Percentiles rank a stretch among this genome's conserved stretches.
Evolutionary conservation across 1,139 yeast genomes (phyloP).

Genomic region (Debaryomyces coudertii): DNA sequence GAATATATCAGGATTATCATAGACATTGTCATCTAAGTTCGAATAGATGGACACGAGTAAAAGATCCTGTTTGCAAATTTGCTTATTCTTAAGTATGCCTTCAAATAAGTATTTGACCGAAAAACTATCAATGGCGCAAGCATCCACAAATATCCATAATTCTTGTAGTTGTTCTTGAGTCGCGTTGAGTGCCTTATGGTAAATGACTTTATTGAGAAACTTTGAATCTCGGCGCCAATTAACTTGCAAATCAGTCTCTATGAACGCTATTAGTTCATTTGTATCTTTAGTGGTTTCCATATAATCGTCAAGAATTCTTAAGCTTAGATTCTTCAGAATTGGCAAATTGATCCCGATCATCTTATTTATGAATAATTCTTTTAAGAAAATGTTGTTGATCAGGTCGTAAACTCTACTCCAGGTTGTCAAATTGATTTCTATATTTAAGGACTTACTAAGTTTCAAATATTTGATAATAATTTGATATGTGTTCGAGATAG

Average conservation of each 20-base stretch:
- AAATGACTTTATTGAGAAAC: slow-evolving; percentile 34
- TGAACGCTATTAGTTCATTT: slow-evolving; percentile 33
- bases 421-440: slow-evolving; percentile 40
- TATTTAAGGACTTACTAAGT: slow-evolving; percentile 29
- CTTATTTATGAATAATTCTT: slow-evolving; percentile 39
- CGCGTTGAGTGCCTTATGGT: slow-evolving; percentile 22
- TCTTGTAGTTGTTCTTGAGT: slow-evolving; percentile 17
- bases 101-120: slow-evolving; percentile 20
- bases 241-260: slow-evolving; percentile 36
- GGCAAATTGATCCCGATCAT: slow-evolving; percentile 39
- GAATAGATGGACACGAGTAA: slow-evolving; percentile 23
- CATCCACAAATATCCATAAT: slow-evolving; percentile 15
- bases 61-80: slow-evolving; percentile 14
- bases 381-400: slow-evolving; percentile 39
- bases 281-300: slow-evolving; percentile 30
- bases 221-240: slow-evolving; percentile 37
- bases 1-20: slow-evolving; percentile 18
- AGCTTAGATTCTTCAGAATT: slow-evolving; percentile 32
- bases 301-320: slow-evolving; percentile 42
- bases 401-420: slow-evolving; percentile 45
- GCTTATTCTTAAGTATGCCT: slow-evolving; percentile 16
- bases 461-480: slow-evolving; percentile 36
- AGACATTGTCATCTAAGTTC: slow-evolving; percentile 10
- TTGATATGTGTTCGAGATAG: slow-evolving; percentile 35
- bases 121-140: slow-evolving; percentile 16